Evolutionary conservation across 139 green algal species (phyloP), one percentile per base, ranked within the genome.

Genomic region (Micractinium sp.): DNA sequence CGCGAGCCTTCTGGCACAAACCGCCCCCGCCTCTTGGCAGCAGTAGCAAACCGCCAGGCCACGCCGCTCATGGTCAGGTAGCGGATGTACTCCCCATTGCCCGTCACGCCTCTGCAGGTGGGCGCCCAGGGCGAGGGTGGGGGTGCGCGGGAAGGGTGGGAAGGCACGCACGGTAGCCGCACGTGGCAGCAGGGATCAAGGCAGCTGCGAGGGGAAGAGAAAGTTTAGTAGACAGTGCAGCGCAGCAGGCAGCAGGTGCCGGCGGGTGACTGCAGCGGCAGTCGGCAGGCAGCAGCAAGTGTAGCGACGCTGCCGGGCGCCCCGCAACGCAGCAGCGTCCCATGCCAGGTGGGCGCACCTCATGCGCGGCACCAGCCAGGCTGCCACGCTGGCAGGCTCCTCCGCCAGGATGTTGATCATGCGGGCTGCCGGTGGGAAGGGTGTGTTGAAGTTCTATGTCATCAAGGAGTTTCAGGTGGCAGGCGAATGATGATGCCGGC

Each of bases 321-420:
- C n/a, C n/a, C 4, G 23, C 16, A 19, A 0, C 39, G 20, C 35
- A 53, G 27, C 27, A 33, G 19, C 5, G 27, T 33, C 36, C 27
- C 73, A 25, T n/a, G n/a, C 15, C 31, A 31, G 15, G n/a, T 31
- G 31, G 53, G 35, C 56, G 16, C 36, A 85, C 86, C 86, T 67
- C 79, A 95, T 87, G 76, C 92, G 90, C 1, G 92, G 92, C 33
- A 90, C 92, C 81, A 94, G 41, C 90, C 92, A 95, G 0, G 47
- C 80, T 15, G 92, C 93, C 60, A 94, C 93, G 0, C 53, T 77
- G 0, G 67, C 53, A 0, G 93, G 80, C 2, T 93, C 76, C 69
- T 95, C 93, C 23, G 93, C 90, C 9, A 95, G 66, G 27, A 93
- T 89, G 78, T 95, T 95, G 33, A 95, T 89, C 74, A 93, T 82